Percentiles rank a stretch among this genome's conserved stretches.
phyloP scores from a whole-genome alignment of 352 stramenopile genomes.

The Globisporangium nodosum region DNA sequence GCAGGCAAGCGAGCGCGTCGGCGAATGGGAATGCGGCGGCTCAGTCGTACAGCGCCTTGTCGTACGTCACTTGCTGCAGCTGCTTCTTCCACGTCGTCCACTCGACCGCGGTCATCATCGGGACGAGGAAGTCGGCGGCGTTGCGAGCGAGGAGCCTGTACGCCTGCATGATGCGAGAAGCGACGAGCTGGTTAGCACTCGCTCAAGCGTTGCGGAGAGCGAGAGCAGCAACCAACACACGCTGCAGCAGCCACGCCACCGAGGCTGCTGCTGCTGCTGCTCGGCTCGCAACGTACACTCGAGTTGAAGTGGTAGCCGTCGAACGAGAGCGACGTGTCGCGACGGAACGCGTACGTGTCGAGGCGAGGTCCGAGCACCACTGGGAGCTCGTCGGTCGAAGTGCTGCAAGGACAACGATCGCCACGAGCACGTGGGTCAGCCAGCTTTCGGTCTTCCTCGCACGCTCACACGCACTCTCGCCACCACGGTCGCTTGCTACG shows the following conservation, averaged over 20 bases:
- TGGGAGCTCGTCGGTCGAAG: constrained; percentile 48
- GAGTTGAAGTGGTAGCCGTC: constrained; percentile 84
- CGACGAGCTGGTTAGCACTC: background rate
- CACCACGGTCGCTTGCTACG: too few relatives aligned
- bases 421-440: background rate
- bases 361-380: constrained; percentile 72
- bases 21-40: background rate
- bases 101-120: constrained; percentile 78
- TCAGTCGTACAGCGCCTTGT: constrained; percentile 78
- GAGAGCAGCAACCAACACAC: background rate
- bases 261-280: too few relatives aligned
- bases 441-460: too few relatives aligned
- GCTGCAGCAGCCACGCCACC: background rate
- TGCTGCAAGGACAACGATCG: constrained; percentile 28
- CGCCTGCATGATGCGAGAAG: constrained; percentile 24
- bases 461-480: background rate
- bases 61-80: constrained; percentile 63
- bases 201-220: background rate
- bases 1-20: background rate
- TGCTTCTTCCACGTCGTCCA: constrained; percentile 84
- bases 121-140: constrained; percentile 66
- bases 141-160: constrained; percentile 78
- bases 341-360: constrained; percentile 66
- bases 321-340: constrained; percentile 46
- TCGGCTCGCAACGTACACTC: constrained; percentile 29